These are phyloP conservation scores for Plasmodium inui DNA, from an alignment of 169 alveolate species.

Conservation along the genomic window DNA sequence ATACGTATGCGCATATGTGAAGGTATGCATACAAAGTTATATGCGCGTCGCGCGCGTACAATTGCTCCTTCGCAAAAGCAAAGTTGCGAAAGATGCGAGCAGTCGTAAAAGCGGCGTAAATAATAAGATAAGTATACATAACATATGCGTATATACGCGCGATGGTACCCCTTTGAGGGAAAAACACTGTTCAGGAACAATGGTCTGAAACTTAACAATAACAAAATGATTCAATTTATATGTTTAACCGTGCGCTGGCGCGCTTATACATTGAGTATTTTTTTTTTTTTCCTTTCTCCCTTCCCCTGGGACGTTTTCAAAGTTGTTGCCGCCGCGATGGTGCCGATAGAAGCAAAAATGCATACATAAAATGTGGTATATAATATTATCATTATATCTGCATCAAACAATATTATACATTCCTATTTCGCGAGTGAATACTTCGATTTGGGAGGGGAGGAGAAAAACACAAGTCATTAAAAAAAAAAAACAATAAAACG, in stretches of 20 bases:
- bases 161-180: background rate
- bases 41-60: background rate
- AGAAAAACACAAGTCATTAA: background rate
- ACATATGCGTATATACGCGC: background rate
- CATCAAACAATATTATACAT: background rate
- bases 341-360: background rate
- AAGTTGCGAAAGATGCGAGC: background rate
- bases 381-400: no score
- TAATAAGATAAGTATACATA: background rate
- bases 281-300: no score
- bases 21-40: background rate
- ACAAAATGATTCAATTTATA: no score
- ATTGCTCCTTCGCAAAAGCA: background rate
- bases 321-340: background rate
- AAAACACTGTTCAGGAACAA: background rate
- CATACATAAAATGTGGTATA: background rate
- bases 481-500: background rate
- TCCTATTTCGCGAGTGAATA: background rate
- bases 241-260: background rate
- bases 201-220: background rate
- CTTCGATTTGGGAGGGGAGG: background rate
- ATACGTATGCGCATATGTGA: background rate
- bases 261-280: background rate
- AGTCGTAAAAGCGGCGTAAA: background rate
- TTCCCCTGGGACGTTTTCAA: background rate